Conservation (phyloP, 2,329 filamentous ascomycete species). For the Coniochaeta hoffmannii region DNA sequence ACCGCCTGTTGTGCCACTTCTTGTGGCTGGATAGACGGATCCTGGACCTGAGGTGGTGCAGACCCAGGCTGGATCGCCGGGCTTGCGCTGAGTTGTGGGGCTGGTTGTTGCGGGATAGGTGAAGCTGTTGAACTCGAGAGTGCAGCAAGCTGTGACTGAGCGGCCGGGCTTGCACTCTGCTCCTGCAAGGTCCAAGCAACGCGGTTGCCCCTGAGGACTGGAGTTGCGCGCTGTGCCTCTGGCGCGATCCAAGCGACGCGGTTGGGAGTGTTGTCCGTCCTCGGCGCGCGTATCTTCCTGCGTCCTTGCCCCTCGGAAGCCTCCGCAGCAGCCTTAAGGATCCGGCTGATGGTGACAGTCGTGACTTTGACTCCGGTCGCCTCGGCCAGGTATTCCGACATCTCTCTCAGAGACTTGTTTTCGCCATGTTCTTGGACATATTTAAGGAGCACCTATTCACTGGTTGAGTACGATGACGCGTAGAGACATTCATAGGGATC, state of each 20-base stretch:
- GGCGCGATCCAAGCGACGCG: background rate
- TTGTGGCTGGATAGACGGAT: no score
- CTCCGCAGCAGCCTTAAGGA: conserved; percentile 4
- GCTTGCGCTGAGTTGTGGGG: no score
- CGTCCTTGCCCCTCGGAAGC: background rate
- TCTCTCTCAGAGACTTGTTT: conserved; percentile 15
- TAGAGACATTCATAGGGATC: background rate
- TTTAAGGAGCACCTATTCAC: conserved; percentile 11
- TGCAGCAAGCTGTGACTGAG: no score
- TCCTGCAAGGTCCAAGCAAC: background rate
- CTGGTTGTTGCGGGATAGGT: no score
- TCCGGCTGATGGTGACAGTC: conserved; percentile 13
- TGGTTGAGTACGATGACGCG: background rate
- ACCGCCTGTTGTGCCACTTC: no score
- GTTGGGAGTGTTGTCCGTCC: background rate
- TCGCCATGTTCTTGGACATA: conserved; percentile 14
- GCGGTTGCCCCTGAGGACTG: background rate
- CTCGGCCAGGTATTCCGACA: conserved; percentile 13
- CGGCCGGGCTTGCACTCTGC: no score
- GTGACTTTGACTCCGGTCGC: conserved; percentile 14
- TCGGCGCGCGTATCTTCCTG: background rate
- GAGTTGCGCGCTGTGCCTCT: background rate
- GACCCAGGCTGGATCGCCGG: no score
- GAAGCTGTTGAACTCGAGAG: no score
- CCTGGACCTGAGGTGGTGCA: no score